These are phyloP conservation scores for Ustilago sp. DNA, from an alignment of 1,284 basidiomycete genomes.

Conservation along the genomic window DNA sequence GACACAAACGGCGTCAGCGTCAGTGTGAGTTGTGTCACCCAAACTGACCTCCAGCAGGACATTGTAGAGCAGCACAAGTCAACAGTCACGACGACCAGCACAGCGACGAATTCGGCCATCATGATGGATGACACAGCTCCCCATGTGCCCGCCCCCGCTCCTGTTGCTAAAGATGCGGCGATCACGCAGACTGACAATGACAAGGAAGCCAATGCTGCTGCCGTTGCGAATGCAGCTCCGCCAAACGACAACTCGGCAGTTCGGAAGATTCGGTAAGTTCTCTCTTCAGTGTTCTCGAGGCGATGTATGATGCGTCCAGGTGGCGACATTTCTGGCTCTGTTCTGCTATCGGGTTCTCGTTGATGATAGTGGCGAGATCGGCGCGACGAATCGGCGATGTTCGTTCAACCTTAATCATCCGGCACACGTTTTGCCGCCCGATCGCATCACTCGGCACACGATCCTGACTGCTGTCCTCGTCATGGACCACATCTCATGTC, in stretches of 20 bases:
- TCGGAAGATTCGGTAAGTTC: conserved; percentile 40
- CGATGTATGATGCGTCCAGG: conserved; percentile 8
- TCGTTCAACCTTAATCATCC: not conserved
- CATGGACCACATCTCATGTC: not conserved
- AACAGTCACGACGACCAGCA: conserved; percentile 22
- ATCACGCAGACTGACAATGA: not conserved
- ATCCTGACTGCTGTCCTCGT: too few relatives aligned
- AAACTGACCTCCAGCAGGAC: not conserved
- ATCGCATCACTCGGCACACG: too few relatives aligned
- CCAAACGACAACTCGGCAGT: conserved; percentile 21
- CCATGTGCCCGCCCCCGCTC: not conserved
- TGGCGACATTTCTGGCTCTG: conserved; percentile 7
- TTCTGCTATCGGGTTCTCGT: not conserved
- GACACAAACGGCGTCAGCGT: conserved; percentile 12
- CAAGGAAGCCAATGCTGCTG: not conserved
- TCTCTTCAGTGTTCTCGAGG: too few relatives aligned
- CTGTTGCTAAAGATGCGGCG: not conserved
- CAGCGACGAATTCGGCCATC: conserved; percentile 25
- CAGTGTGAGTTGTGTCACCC: not conserved
- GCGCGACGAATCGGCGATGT: conserved; percentile 2
- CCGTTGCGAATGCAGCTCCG: conserved; percentile 7
- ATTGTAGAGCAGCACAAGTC: not conserved
- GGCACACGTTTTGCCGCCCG: too few relatives aligned
- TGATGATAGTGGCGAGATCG: not conserved
- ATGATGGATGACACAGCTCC: conserved; percentile 21